A percentile compares a stretch with the other conserved stretches of the same genome.
phyloP scores from a whole-genome alignment of 2,329 filamentous ascomycete species.

The Aureobasidium melanogenum region DNA sequence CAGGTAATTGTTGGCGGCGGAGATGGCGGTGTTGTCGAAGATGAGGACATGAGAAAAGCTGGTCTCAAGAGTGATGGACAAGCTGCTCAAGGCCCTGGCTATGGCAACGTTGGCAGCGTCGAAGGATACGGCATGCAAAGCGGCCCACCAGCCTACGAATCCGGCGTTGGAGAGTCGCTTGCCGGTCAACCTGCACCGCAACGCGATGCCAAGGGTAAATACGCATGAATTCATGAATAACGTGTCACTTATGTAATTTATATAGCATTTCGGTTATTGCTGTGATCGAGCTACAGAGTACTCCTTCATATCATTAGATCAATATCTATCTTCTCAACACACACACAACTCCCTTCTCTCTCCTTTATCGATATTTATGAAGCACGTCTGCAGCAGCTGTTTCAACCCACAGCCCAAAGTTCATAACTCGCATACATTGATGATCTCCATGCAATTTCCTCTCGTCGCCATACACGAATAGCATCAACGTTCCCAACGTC shows the following conservation, averaged over 20 bases:
- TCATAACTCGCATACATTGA: too few species aligned
- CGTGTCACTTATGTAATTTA: not conserved
- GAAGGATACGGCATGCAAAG: constrained; percentile 8
- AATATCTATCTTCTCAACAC: too few species aligned
- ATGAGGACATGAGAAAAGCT: constrained; percentile 27
- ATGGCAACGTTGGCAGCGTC: not conserved
- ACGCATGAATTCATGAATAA: not conserved
- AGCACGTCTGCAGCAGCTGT: too few species aligned
- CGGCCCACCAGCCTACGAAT: not conserved
- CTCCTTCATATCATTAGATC: not conserved
- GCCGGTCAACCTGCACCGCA: constrained; percentile 12
- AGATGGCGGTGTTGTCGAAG: constrained; percentile 40
- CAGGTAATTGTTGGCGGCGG: constrained; percentile 65
- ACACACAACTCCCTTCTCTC: too few species aligned
- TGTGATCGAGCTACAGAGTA: not conserved
- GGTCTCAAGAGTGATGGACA: constrained; percentile 3
- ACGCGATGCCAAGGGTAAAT: not conserved
- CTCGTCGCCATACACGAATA: too few species aligned
- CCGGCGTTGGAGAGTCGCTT: constrained; percentile 7
- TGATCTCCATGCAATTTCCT: too few species aligned
- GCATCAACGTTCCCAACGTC: too few species aligned
- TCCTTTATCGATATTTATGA: too few species aligned
- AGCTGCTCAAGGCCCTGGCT: not conserved
- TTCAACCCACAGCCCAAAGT: too few species aligned
- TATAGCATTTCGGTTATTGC: not conserved